Conservation (phyloP, 257 asterid species). For the Rhazya stricta region DNA sequence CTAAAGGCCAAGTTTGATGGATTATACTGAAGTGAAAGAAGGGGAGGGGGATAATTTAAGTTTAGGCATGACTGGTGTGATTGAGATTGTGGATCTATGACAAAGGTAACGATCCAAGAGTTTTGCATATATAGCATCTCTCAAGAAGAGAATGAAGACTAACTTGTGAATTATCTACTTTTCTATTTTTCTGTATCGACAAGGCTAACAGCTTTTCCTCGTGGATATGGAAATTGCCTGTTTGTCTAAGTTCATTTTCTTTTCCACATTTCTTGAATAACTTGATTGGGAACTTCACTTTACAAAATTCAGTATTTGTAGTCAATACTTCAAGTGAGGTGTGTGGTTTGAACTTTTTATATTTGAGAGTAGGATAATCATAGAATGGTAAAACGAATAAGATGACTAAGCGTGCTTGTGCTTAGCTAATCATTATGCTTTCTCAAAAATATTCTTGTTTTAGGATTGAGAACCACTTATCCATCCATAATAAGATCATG, state of each 20-base stretch:
- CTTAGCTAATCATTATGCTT: not conserved
- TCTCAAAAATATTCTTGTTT: not conserved
- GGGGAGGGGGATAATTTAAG: not conserved
- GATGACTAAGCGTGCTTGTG: not conserved
- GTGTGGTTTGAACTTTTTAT: not conserved
- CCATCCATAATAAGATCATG: not conserved
- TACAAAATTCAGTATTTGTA: not conserved
- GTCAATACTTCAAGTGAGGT: not conserved
- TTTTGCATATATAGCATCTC: not conserved
- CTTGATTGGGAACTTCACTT: too few relatives aligned
- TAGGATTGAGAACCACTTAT: not conserved
- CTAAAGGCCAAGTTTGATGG: not conserved
- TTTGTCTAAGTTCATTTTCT: not conserved
- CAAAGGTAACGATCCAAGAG: not conserved
- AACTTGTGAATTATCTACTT: not conserved
- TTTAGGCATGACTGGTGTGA: not conserved
- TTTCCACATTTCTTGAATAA: too few relatives aligned
- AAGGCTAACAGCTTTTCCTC: not conserved
- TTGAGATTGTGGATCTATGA: not conserved
- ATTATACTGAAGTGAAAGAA: not conserved
- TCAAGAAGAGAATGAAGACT: not conserved
- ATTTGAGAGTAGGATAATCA: not conserved
- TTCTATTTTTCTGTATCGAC: not conserved
- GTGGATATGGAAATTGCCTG: not conserved
- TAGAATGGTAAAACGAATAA: not conserved